A percentile compares a stretch with the other conserved stretches of the same genome.
These are phyloP conservation scores for Lachnellula occidentalis DNA, from an alignment of 2,329 filamentous ascomycete species.

Conservation along the genomic window DNA sequence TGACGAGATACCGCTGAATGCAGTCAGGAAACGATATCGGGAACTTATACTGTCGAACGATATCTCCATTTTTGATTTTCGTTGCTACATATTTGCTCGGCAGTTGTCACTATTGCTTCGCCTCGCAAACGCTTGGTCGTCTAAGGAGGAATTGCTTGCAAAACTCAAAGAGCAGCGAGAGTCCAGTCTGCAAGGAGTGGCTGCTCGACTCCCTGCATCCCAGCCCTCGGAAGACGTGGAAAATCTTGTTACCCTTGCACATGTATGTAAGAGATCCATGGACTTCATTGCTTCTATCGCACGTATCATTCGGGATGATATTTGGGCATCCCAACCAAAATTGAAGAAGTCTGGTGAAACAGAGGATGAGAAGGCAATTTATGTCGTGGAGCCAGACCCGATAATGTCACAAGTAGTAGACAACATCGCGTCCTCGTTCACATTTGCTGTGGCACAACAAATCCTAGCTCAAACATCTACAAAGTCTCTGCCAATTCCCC, in stretches of 20 bases:
- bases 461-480: slow-evolving; percentile 71
- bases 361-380: slow-evolving; percentile 33
- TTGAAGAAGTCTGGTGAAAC: slow-evolving; percentile 4
- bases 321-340: slow-evolving; percentile 53
- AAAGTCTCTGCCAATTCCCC: slow-evolving; percentile 60
- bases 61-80: slow-evolving; percentile 93
- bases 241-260: slow-evolving; percentile 73
- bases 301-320: slow-evolving; percentile 72
- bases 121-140: slow-evolving; percentile 68
- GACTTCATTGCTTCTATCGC: slow-evolving; percentile 80
- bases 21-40: slow-evolving; percentile 74
- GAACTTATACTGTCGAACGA: slow-evolving; percentile 91
- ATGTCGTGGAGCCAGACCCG: slow-evolving; percentile 28
- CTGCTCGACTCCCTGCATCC: slow-evolving; percentile 44
- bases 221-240: slow-evolving; percentile 56
- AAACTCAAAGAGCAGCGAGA: slow-evolving; percentile 60
- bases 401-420: slow-evolving; percentile 54
- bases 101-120: slow-evolving; percentile 79
- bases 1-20: slow-evolving; percentile 56
- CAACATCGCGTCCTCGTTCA: slow-evolving; percentile 72
- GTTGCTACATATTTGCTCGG: slow-evolving; percentile 86
- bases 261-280: slow-evolving; percentile 76
- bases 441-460: slow-evolving; percentile 70
- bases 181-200: slow-evolving; percentile 51
- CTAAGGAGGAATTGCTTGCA: slow-evolving; percentile 54